A percentile compares a stretch with the other conserved stretches of the same genome.
Evolutionary conservation across 768 basidiomycete species (phyloP).

Genomic region (Leccinum broughii): DNA sequence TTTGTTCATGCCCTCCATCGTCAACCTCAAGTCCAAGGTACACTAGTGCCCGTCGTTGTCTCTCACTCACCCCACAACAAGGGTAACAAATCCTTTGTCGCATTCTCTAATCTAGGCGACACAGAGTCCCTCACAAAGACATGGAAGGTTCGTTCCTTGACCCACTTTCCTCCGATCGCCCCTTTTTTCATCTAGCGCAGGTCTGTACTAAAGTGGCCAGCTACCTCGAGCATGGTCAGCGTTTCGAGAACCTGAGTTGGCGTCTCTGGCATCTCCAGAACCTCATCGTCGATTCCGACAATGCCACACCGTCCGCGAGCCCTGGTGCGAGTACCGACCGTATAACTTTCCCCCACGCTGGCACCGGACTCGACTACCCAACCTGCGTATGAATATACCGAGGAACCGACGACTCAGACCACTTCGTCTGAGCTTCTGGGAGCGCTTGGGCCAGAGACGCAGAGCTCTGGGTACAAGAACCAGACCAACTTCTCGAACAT

Average conservation of each 20-base stretch:
- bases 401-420: slow-evolving; percentile 41
- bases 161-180: slow-evolving; percentile 5
- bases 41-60: neutral
- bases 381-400: slow-evolving; percentile 49
- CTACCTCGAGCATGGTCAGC: slow-evolving; percentile 87
- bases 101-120: slow-evolving; percentile 87
- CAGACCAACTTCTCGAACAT: slow-evolving; percentile 33
- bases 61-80: slow-evolving; percentile 23
- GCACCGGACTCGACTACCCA: slow-evolving; percentile 71
- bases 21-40: slow-evolving; percentile 86
- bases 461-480: slow-evolving; percentile 28
- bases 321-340: slow-evolving; percentile 67
- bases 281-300: slow-evolving; percentile 72
- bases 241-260: slow-evolving; percentile 92
- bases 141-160: slow-evolving; percentile 66
- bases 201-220: slow-evolving; percentile 90
- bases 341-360: slow-evolving; percentile 62
- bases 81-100: slow-evolving; percentile 96
- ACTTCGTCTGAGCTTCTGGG: slow-evolving; percentile 55
- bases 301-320: slow-evolving; percentile 59
- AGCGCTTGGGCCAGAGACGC: slow-evolving; percentile 40
- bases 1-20: slow-evolving; percentile 68
- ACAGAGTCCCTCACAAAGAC: slow-evolving; percentile 84
- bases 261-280: slow-evolving; percentile 91
- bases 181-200: slow-evolving; percentile 35